Conservation (phyloP, 306 rosid genomes). For the Begonia peltatifolia region DNA sequence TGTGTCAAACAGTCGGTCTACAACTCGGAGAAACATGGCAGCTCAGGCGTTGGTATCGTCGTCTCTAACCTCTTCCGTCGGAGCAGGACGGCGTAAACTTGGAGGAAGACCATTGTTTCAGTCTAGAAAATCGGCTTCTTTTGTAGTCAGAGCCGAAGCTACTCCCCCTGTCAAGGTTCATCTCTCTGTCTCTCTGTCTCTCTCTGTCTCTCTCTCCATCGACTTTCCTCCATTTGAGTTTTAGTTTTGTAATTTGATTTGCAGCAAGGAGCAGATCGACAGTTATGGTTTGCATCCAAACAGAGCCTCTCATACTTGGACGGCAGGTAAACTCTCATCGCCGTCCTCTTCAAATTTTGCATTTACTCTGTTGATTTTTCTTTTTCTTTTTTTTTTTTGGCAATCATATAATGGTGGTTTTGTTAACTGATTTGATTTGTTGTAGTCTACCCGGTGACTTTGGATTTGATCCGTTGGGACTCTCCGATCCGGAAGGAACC, state of each 20-base stretch:
- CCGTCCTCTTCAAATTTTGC: background rate
- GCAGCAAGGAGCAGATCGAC: slow-evolving; percentile 89
- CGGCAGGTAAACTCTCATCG: slow-evolving; percentile 54
- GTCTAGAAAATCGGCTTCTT: slow-evolving; percentile 42
- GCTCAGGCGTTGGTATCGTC: slow-evolving; percentile 76
- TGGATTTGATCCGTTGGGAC: slow-evolving; percentile 89
- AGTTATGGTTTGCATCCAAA: slow-evolving; percentile 89
- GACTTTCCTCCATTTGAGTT: background rate
- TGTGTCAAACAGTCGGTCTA: slow-evolving; percentile 3
- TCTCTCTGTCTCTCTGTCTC: too few relatives aligned
- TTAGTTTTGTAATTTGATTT: background rate
- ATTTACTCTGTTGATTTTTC: too few relatives aligned
- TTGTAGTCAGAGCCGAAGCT: slow-evolving; percentile 56
- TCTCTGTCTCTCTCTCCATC: background rate
- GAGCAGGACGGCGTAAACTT: slow-evolving; percentile 39
- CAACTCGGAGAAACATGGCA: slow-evolving; percentile 31
- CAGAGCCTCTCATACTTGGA: slow-evolving; percentile 94
- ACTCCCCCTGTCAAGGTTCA: slow-evolving; percentile 96
- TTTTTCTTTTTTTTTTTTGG: too few relatives aligned
- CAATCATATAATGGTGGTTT: background rate
- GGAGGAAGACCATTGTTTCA: slow-evolving; percentile 26
- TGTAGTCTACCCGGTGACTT: slow-evolving; percentile 82
- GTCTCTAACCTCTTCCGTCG: slow-evolving; percentile 60
- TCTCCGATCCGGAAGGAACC: slow-evolving; percentile 91
- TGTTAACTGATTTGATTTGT: background rate